Base-by-base conservation (phyloP, 2,329 filamentous ascomycete genomes). In the Epichloe gansuensis region DNA sequence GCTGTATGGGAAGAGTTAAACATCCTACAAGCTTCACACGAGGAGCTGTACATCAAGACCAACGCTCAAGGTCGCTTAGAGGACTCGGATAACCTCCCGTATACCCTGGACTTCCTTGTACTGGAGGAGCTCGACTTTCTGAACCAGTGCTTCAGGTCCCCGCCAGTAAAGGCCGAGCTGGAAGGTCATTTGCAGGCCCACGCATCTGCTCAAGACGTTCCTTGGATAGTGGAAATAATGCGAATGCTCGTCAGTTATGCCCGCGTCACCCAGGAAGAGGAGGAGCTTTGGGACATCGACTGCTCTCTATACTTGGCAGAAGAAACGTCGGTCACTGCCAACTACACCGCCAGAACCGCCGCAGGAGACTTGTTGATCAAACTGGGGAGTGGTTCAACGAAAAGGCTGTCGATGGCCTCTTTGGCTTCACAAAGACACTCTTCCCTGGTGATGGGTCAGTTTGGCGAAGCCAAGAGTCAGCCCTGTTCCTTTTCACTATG, bases 281-380 rank as follows among this genome's bases (percentile, higher is more conserved):
- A 96, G 69, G 89, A 88, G 7, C 72, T 98, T 9, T 98, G 93
- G 93, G 89, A 96, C 60, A 89, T 96, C 57, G 93, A 98, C 67
- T 86, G 94, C 59, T 97, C 95, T 54, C 79, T 98, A 2, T 98
- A 94, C 69, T 76, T 98, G 46, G 91, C 90, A 1, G 93, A 98
- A 68, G 91, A 97, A 70, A 91, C 89, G 2, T 91, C 90, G 2
- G 86, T 96, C 17, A 95, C 90, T 12, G 88, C 91, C 35, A 97
- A 97, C 67, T 98, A 97, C 70, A 96, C 93, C 0, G 88, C 93
- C 13, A 83, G 93, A 59, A 95, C 89, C 17, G 93, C 91, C 42
- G 93, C 89, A 57, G 91, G 90, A 48, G 93, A 97, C 65, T 74
- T 98, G 48, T 78, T 95, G 31, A 90, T 95, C 69, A 96, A 95